Conservation (phyloP, 441 rosid species). For the Gossypium schwendimanii region DNA sequence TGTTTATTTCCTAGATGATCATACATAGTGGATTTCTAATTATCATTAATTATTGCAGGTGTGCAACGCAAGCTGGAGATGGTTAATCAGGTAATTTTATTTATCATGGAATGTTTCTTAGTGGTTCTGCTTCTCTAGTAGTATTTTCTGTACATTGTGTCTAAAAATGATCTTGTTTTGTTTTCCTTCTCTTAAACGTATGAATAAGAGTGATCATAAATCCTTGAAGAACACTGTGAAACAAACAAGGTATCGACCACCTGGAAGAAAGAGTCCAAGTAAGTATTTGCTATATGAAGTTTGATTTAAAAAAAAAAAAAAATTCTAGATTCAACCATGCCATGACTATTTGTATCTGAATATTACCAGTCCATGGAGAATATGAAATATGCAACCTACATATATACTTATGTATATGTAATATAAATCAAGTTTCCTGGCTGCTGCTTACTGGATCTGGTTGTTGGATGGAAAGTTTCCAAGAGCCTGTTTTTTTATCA, state of each 20-base stretch:
- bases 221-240: constrained; percentile 32
- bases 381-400: background rate
- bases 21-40: background rate
- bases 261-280: constrained; percentile 76
- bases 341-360: background rate
- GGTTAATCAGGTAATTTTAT: constrained; percentile 42
- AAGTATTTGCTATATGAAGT: constrained; percentile 23
- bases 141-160: background rate
- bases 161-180: background rate
- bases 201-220: constrained; percentile 39
- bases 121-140: background rate
- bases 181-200: constrained; percentile 29
- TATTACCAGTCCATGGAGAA: background rate
- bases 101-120: background rate
- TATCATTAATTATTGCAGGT: constrained; percentile 27
- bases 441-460: background rate
- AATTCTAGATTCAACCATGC: background rate
- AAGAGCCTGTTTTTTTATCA: background rate
- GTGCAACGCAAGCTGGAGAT: constrained; percentile 57
- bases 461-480: background rate
- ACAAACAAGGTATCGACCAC: constrained; percentile 57
- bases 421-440: background rate
- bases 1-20: background rate
- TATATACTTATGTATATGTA: background rate
- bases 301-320: background rate